Base-by-base conservation (phyloP, 2,329 filamentous ascomycete species). In the Samsoniella hepiali region DNA sequence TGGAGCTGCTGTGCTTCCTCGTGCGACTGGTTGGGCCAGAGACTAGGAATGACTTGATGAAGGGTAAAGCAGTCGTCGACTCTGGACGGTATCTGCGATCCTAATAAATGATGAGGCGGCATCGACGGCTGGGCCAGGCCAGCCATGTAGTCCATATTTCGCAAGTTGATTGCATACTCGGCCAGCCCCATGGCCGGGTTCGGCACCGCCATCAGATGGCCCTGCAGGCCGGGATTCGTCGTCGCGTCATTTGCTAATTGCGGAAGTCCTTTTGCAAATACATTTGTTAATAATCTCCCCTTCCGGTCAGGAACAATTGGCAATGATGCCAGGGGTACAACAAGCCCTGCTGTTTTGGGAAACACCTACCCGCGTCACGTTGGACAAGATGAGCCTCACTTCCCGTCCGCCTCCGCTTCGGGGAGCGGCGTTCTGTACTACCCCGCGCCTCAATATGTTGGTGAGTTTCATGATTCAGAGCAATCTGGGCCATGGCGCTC, bases 91-190 rank as follows among this genome's bases (percentile, higher is more conserved):
- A 59, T 27, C 6, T 58, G 62, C 10, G 62, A 38, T 49, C 55
- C 55, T 63, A 73, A 73, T 68, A 76, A 71, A 66, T 73, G 70
- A 51, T 71, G 15, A 31, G 62, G 58, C 55, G 3, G 62, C 42
- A 32, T 54, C 67, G 22, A n/a, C 13, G 67, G 55, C 17, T 68
- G 64, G n/a, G 64, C 60, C 4, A 64, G 58, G 32, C 38, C 38
- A 3, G 66, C 64, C 50, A 74, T 73, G 66, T 74, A 73, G 17
- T 68, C 70, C 31, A 75, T 67, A 60, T 75, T 70, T 36, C 72
- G 72, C 66, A 77, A 72, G 62, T 69, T 70, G 65, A 78, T 76
- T 69, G 69, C 68, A 68, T 77, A 75, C 64, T 76, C 71, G 65
- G 68, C 67, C 53, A 72, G 67, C 42, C 71, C 72, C 58, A 76